Conservation (phyloP, 2,329 filamentous ascomycete genomes). For the Exophiala alcalophila region DNA sequence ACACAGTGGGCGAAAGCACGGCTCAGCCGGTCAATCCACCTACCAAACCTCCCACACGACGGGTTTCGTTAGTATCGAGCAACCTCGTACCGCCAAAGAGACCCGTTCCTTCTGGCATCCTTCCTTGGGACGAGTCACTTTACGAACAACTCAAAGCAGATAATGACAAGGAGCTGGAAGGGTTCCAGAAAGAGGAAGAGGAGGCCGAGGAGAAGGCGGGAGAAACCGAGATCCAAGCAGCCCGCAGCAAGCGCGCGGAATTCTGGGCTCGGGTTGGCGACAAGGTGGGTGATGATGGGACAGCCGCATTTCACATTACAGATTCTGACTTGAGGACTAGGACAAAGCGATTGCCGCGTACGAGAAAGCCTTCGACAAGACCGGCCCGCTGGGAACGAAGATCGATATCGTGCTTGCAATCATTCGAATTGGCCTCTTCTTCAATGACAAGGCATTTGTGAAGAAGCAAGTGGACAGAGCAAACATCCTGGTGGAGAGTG, state of each 20-base stretch:
- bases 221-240: slow-evolving; percentile 90
- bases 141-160: slow-evolving; percentile 75
- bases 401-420: slow-evolving; percentile 96
- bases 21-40: slow-evolving; percentile 47
- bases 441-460: slow-evolving; percentile 84
- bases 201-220: slow-evolving; percentile 94
- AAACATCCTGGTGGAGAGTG: slow-evolving; percentile 84
- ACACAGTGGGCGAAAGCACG: slow-evolving; percentile 65
- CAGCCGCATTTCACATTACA: not conserved
- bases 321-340: slow-evolving; percentile 47
- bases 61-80: slow-evolving; percentile 64
- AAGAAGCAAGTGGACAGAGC: slow-evolving; percentile 93
- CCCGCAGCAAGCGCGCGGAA: slow-evolving; percentile 90
- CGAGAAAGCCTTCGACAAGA: slow-evolving; percentile 94
- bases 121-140: slow-evolving; percentile 87
- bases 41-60: slow-evolving; percentile 44
- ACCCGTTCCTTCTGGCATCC: slow-evolving; percentile 60
- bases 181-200: slow-evolving; percentile 80
- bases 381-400: slow-evolving; percentile 92
- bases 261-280: slow-evolving; percentile 95
- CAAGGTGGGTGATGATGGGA: slow-evolving; percentile 61
- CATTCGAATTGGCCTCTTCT: slow-evolving; percentile 93
- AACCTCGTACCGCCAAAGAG: slow-evolving; percentile 70
- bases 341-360: slow-evolving; percentile 91
- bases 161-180: slow-evolving; percentile 74